A percentile compares a stretch with the other conserved stretches of the same genome.
Conservation (phyloP, 257 asterid species). For the Paulownia fortunei region DNA sequence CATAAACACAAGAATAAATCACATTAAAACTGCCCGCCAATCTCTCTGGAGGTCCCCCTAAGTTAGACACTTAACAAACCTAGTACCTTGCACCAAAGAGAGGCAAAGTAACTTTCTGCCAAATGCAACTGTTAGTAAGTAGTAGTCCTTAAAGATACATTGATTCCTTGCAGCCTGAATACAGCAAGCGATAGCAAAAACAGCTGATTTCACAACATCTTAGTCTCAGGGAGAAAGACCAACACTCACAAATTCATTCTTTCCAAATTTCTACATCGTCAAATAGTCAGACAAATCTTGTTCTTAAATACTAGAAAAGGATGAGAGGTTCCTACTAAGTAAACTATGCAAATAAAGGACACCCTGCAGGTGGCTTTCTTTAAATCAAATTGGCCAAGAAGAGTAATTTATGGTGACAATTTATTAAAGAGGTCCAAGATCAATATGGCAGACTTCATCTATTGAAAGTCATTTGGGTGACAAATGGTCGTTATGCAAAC, state of each 20-base stretch:
- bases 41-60: background rate
- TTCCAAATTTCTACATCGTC: background rate
- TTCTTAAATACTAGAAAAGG: background rate
- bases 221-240: background rate
- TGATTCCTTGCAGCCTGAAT: background rate
- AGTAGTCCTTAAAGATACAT: background rate
- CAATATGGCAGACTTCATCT: background rate
- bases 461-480: background rate
- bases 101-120: background rate
- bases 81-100: conserved; percentile 14
- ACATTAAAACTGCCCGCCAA: background rate
- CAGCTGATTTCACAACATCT: background rate
- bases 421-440: background rate
- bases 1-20: conserved; percentile 5
- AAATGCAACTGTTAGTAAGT: conserved; percentile 8
- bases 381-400: background rate
- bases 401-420: background rate
- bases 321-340: background rate
- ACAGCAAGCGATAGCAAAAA: background rate
- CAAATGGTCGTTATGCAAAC: background rate
- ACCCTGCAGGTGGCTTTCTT: background rate
- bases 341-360: background rate
- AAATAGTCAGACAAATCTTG: background rate
- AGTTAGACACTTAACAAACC: background rate
- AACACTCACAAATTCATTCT: background rate